Evolutionary conservation across 805 yeast species (phyloP), one percentile per base, ranked within the genome.

Genomic region (Yarrowia hollandica): DNA sequence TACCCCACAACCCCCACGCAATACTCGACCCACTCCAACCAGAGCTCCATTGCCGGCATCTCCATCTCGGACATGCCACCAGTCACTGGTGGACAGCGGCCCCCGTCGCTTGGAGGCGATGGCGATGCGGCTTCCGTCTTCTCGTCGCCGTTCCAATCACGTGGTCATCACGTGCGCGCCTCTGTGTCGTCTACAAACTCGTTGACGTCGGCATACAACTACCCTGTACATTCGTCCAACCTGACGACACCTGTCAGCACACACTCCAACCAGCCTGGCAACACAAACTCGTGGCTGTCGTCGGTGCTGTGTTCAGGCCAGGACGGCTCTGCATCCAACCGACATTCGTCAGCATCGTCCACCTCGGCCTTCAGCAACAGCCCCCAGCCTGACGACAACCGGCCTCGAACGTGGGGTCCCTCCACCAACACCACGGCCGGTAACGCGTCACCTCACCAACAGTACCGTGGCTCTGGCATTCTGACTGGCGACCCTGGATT

Each of bases 321-420:
- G 39, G 55, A 48, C 22, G 37, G 38, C 19, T 14, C 37, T 10
- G 54, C 37, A 10, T 48, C 55, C 22, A 48, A 48, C 22, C 55
- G 55, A 1, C 55, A 31, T 22, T 48, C 55, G 39, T 48, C 55
- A 3, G 55, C 55, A 11, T 48, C 55, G 21, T 48, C 55, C 16
- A 31, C 55, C 11, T 31, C 39, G 15, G 55, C 55, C 12, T 46
- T 38, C 44, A 18, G 19, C 35, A 41, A 55, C 55, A 22, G 37
- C n/a, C 21, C 38, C n/a, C 28, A 22, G 30, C 56, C 64, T 5
- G 67, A 57, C 23, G 69, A 67, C 34, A 67, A 65, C 19, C 59
- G 69, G 9, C 70, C 70, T 3, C 66, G 64, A 41, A 67, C 70
- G 5, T 67, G 70, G 70, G 68, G 69, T 18, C 68, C 68, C 3